phyloP scores from a whole-genome alignment of 306 rosid species.

The Neltuma alba region DNA sequence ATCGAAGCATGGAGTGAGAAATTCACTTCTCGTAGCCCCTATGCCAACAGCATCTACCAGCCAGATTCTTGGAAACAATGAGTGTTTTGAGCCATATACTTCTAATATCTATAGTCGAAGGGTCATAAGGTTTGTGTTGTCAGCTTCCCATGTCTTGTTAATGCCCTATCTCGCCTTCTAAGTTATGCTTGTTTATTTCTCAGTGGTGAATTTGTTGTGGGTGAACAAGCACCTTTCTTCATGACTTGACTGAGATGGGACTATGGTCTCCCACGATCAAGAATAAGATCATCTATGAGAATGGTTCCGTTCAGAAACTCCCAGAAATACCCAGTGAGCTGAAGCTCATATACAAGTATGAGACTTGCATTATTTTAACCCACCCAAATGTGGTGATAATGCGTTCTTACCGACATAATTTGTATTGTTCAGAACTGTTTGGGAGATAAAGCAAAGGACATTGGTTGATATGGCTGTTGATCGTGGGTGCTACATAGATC shows the following conservation, averaged over 20 bases:
- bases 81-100: conserved; percentile 91
- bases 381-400: neutral
- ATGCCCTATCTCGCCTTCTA: conserved; percentile 8
- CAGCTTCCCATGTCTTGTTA: neutral
- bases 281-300: conserved; percentile 66
- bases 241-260: conserved; percentile 84
- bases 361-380: neutral
- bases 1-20: conserved; percentile 62
- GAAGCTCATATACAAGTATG: conserved; percentile 77
- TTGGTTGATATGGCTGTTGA: conserved; percentile 87
- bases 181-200: conserved; percentile 7
- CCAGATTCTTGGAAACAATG: conserved; percentile 91
- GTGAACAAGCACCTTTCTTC: conserved; percentile 91
- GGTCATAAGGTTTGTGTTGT: conserved; percentile 67
- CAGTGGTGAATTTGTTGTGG: conserved; percentile 90
- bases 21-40: conserved; percentile 87
- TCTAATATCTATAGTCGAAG: conserved; percentile 80
- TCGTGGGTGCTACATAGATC: conserved; percentile 86
- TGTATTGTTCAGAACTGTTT: conserved; percentile 74
- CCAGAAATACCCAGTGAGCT: conserved; percentile 66
- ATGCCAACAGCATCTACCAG: conserved; percentile 98
- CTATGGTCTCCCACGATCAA: conserved; percentile 75
- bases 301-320: conserved; percentile 71
- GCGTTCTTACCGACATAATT: conserved; percentile 28
- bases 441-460: conserved; percentile 92